A percentile compares a stretch with the other conserved stretches of the same genome.
Conservation (phyloP, 768 basidiomycete genomes). For the Tephrocybe rancida region DNA sequence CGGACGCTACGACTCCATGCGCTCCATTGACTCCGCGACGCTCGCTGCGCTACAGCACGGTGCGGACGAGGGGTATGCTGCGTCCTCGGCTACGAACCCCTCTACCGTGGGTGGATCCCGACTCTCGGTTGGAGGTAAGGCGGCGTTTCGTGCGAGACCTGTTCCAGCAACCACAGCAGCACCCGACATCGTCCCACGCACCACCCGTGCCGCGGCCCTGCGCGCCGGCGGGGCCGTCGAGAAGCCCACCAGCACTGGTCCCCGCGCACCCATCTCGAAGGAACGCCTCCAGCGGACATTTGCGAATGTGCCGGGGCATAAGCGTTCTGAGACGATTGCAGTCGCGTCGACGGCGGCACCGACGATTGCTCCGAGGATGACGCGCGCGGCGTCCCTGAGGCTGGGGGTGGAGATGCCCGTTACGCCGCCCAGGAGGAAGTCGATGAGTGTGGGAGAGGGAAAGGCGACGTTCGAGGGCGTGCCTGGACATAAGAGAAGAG, state of each 20-base stretch:
- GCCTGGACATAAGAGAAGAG: conserved; percentile 82
- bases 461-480: conserved; percentile 70
- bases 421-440: conserved; percentile 40
- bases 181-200: conserved; percentile 78
- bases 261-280: conserved; percentile 59
- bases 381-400: conserved; percentile 71
- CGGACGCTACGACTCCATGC: conserved; percentile 36
- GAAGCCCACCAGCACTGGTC: conserved; percentile 38
- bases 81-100: conserved; percentile 43
- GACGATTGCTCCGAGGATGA: conserved; percentile 71
- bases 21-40: conserved; percentile 49
- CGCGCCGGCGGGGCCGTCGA: conserved; percentile 62
- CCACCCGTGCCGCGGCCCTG: conserved; percentile 72
- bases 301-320: conserved; percentile 81
- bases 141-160: conserved; percentile 65
- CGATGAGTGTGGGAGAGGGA: conserved; percentile 32
- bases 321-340: conserved; percentile 63
- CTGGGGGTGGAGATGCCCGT: conserved; percentile 48
- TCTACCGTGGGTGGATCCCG: conserved; percentile 45
- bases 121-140: conserved; percentile 44
- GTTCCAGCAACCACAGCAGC: conserved; percentile 60
- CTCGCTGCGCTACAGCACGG: conserved; percentile 42
- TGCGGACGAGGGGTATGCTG: conserved; percentile 45
- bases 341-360: conserved; percentile 82
- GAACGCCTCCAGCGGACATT: conserved; percentile 68